These are phyloP conservation scores for Lentinus polychrous DNA, from an alignment of 1,284 basidiomycete species.

Conservation along the genomic window DNA sequence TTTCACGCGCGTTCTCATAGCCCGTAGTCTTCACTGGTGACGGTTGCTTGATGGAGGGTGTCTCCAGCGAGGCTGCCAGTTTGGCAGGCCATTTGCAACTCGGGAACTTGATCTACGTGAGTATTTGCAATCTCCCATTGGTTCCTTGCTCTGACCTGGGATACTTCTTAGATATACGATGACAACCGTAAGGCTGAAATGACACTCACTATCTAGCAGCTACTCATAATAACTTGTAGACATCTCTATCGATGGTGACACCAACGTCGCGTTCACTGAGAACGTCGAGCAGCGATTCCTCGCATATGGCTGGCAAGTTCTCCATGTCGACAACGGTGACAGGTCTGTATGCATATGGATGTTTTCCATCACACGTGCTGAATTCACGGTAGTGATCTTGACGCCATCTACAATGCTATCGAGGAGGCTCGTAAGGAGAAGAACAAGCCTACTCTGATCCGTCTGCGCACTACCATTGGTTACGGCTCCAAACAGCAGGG, in stretches of 20 bases:
- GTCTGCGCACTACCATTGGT: slow-evolving; percentile 86
- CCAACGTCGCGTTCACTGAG: slow-evolving; percentile 90
- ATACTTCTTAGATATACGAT: slow-evolving; percentile 64
- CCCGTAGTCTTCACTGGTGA: slow-evolving; percentile 80
- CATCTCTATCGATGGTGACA: slow-evolving; percentile 95
- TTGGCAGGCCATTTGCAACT: slow-evolving; percentile 91
- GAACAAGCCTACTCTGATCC: slow-evolving; percentile 83
- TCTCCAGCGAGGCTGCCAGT: slow-evolving; percentile 85
- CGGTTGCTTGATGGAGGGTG: slow-evolving; percentile 95
- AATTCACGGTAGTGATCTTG: slow-evolving; percentile 55
- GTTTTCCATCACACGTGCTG: background rate
- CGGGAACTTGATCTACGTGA: slow-evolving; percentile 84
- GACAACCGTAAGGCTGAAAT: slow-evolving; percentile 66
- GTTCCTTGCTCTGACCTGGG: slow-evolving; percentile 7
- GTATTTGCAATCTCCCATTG: slow-evolving; percentile 23
- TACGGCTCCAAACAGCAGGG: slow-evolving; percentile 91
- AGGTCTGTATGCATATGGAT: slow-evolving; percentile 36
- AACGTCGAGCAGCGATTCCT: slow-evolving; percentile 85
- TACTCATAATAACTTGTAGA: slow-evolving; percentile 36
- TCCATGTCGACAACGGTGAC: slow-evolving; percentile 81
- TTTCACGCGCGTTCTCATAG: slow-evolving; percentile 9
- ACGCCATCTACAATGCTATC: slow-evolving; percentile 76
- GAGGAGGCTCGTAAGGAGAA: slow-evolving; percentile 70
- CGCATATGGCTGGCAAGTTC: slow-evolving; percentile 91
- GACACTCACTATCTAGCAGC: background rate